A percentile compares a stretch with the other conserved stretches of the same genome.
These are phyloP conservation scores for Immersiella caudata DNA, from an alignment of 495 filamentous ascomycete species.

Conservation along the genomic window DNA sequence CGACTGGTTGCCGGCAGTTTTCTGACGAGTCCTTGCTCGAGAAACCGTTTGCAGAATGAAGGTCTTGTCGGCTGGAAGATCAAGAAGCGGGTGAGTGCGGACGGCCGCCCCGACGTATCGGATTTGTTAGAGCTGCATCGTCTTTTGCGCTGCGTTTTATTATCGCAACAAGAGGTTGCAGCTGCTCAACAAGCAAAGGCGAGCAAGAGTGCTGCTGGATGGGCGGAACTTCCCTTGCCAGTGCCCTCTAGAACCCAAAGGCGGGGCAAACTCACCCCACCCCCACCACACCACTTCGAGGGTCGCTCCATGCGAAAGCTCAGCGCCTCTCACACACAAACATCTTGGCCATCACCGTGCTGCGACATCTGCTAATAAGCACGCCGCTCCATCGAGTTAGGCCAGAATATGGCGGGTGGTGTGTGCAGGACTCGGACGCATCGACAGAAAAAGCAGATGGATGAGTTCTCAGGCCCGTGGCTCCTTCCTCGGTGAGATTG, in stretches of 20 bases:
- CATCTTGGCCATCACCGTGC: too few relatives aligned
- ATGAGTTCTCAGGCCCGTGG: not conserved
- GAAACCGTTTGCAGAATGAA: not conserved
- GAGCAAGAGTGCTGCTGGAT: not conserved
- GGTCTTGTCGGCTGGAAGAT: not conserved
- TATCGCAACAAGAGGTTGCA: not conserved
- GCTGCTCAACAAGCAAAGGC: not conserved
- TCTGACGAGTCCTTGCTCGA: not conserved
- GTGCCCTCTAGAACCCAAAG: too few relatives aligned
- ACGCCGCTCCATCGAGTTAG: not conserved
- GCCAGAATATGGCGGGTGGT: not conserved
- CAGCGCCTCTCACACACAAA: too few relatives aligned
- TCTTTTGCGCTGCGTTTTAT: not conserved
- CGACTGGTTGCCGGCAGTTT: not conserved
- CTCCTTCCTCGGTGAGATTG: not conserved
- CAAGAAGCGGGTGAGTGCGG: not conserved
- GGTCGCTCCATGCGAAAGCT: too few relatives aligned
- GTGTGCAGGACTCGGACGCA: not conserved
- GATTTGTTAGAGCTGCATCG: conserved; percentile 13
- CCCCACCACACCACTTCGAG: not conserved
- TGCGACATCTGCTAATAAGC: not conserved
- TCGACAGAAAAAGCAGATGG: not conserved
- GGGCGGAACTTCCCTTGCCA: not conserved
- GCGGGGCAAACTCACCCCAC: not conserved
- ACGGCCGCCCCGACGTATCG: conserved; percentile 13